phyloP scores from a whole-genome alignment of 1,139 yeast genomes.

The Zygoascus meyerae region DNA sequence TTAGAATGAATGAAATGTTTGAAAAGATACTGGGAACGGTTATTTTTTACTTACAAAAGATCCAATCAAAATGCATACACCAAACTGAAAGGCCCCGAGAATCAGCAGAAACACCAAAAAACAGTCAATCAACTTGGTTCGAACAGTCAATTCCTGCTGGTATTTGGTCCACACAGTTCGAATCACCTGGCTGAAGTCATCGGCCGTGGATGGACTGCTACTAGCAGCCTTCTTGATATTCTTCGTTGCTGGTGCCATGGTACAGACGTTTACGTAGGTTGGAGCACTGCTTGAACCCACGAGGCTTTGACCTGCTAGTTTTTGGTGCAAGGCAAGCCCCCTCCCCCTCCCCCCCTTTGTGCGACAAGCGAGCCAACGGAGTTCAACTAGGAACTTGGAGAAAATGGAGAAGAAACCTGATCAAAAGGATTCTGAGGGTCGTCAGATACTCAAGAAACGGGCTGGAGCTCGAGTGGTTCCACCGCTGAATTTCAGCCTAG shows the following conservation, averaged over 20 bases:
- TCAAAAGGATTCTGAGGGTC: too few species aligned
- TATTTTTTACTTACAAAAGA: conserved; percentile 50
- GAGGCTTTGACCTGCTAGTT: neutral
- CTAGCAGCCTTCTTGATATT: conserved; percentile 1
- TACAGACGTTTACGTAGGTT: neutral
- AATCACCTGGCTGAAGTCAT: conserved; percentile 18
- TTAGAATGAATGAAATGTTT: neutral
- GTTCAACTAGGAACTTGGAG: too few species aligned
- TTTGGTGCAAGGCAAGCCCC: neutral
- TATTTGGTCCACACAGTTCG: conserved; percentile 22
- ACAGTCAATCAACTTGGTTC: conserved; percentile 58
- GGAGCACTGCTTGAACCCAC: neutral
- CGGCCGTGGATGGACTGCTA: neutral
- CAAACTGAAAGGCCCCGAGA: conserved; percentile 72
- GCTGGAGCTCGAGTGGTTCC: conserved; percentile 60
- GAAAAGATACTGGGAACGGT: too few species aligned
- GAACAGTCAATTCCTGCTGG: conserved; percentile 21
- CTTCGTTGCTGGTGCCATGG: conserved; percentile 1
- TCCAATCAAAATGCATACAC: conserved; percentile 70
- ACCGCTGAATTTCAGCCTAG: conserved; percentile 92
- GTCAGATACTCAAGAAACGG: neutral
- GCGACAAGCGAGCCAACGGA: too few species aligned
- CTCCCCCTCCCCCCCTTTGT: too few species aligned
- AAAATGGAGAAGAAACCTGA: too few species aligned
- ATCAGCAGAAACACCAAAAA: conserved; percentile 70